Percentiles rank a stretch among this genome's conserved stretches.
Conservation (phyloP, 1,284 basidiomycete genomes). For the Cystobasidium slooffiae region DNA sequence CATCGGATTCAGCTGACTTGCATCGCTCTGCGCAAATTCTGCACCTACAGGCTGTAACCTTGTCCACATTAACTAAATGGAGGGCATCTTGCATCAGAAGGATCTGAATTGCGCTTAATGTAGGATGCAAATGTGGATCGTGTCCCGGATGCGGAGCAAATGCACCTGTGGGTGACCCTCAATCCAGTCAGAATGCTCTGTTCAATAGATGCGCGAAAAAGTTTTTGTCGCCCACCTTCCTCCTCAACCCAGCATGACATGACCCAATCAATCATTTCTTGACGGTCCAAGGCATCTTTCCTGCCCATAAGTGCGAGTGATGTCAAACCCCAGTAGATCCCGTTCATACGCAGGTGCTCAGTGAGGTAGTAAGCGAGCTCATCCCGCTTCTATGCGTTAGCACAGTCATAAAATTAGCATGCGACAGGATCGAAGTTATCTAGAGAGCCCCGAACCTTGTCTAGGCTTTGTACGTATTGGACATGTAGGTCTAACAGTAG, state of each 20-base stretch:
- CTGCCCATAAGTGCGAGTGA: slow-evolving; percentile 80
- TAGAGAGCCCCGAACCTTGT: slow-evolving; percentile 61
- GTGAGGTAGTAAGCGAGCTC: slow-evolving; percentile 92
- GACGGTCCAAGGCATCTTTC: slow-evolving; percentile 74
- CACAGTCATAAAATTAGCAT: slow-evolving; percentile 19
- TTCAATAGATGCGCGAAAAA: background rate
- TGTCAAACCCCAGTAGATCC: slow-evolving; percentile 93
- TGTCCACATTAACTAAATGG: slow-evolving; percentile 68
- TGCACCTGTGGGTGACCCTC: slow-evolving; percentile 65
- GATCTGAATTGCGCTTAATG: slow-evolving; percentile 90
- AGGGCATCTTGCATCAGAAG: slow-evolving; percentile 82
- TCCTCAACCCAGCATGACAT: slow-evolving; percentile 92
- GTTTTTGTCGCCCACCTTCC: slow-evolving; percentile 64
- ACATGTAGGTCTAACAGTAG: slow-evolving; percentile 66
- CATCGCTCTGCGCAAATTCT: slow-evolving; percentile 24
- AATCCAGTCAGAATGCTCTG: background rate
- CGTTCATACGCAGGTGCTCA: slow-evolving; percentile 91
- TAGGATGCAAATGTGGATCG: slow-evolving; percentile 86
- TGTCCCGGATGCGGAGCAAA: slow-evolving; percentile 92
- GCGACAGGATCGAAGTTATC: slow-evolving; percentile 40
- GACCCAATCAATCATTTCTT: slow-evolving; percentile 87
- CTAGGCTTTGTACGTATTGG: slow-evolving; percentile 73
- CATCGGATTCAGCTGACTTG: background rate
- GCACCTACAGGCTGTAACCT: slow-evolving; percentile 74
- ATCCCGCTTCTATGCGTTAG: slow-evolving; percentile 69